Conservation (phyloP, 1,284 basidiomycete species). For the Leccinum variabile region DNA sequence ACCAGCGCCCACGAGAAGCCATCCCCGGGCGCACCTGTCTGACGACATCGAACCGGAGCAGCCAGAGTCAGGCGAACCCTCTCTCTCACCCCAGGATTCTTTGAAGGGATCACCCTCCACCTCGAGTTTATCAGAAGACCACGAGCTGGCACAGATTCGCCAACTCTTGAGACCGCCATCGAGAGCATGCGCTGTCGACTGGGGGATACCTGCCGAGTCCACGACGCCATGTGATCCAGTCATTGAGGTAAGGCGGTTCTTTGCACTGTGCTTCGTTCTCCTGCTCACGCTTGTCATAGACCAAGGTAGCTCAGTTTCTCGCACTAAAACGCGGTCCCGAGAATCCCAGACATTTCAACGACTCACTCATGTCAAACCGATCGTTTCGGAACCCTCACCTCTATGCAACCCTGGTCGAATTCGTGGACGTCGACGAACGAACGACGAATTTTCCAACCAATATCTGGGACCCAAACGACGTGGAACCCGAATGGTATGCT, state of each 20-base stretch:
- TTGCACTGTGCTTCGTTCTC: background rate
- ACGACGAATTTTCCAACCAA: conserved; percentile 73
- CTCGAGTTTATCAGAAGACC: conserved; percentile 24
- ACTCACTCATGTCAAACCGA: conserved; percentile 85
- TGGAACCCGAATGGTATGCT: conserved; percentile 66
- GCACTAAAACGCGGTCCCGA: conserved; percentile 61
- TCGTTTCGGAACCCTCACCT: conserved; percentile 95
- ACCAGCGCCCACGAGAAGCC: conserved; percentile 46
- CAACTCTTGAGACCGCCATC: conserved; percentile 59
- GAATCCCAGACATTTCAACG: conserved; percentile 89
- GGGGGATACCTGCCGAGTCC: conserved; percentile 75
- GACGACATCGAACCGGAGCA: conserved; percentile 38
- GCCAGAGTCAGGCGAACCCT: background rate
- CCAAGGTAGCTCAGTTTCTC: conserved; percentile 77
- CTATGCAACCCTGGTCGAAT: conserved; percentile 89
- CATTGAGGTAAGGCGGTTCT: conserved; percentile 52
- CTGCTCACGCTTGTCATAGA: conserved; percentile 42
- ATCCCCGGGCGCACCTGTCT: conserved; percentile 48
- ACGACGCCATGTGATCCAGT: conserved; percentile 55
- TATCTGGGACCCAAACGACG: conserved; percentile 68
- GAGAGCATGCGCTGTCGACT: conserved; percentile 63
- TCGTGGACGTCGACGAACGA: conserved; percentile 87
- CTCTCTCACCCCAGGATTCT: conserved; percentile 18
- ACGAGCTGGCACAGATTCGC: conserved; percentile 49
- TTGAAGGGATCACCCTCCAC: conserved; percentile 12